Evolutionary conservation across 2,329 filamentous ascomycete genomes (phyloP), one percentile per base, ranked within the genome.

Genomic region (Ceratocystiopsis minuta): DNA sequence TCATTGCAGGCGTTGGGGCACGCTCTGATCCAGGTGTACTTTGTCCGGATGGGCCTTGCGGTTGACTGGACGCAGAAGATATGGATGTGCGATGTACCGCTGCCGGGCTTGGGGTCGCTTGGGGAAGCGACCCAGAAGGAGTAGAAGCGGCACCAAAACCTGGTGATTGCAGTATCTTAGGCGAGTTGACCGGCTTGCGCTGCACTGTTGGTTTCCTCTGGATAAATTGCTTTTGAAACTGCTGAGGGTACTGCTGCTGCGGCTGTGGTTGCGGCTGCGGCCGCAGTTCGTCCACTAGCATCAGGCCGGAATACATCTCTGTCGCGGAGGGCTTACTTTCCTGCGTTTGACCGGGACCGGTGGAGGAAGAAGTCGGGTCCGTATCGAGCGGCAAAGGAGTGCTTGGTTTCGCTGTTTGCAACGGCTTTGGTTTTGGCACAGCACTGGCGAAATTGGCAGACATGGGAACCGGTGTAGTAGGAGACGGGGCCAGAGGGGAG

Each of bases 271-370:
- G 20, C 17, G 28, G 41, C 24, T 31, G 35, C 28, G 31, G 18
- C 16, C 17, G 38, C 13, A 34, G 15, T 20, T 46, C 44, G 10
- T 37, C 44, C 15, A 52, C 55, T 14, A 56, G 53, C 36, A 54
- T 52, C 10, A 59, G 47, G 15, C 57, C 50, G 0, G 57, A 55
- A 0, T 54, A 56, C 2, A 54, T 43, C 31, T 54, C 50, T 2
- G 24, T 10, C 11, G 24, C 2, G 7, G 4, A 9, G 4, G 11
- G 2, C 9, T 28, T 10, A 28, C 4, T 28, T 28, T 10, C 24
- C 24, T 28, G 24, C 24, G 7, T 6, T 10, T 28, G 24, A 28
- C 11, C 24, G 4, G 4, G 7, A 10, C 9, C 11, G 7, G 24
- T 28, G 7, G n/a, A n/a, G n/a, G n/a, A n/a, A n/a, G n/a, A n/a